A percentile compares a stretch with the other conserved stretches of the same genome.
phyloP scores from a whole-genome alignment of 1,139 yeast genomes.

The Pichia sp. region DNA sequence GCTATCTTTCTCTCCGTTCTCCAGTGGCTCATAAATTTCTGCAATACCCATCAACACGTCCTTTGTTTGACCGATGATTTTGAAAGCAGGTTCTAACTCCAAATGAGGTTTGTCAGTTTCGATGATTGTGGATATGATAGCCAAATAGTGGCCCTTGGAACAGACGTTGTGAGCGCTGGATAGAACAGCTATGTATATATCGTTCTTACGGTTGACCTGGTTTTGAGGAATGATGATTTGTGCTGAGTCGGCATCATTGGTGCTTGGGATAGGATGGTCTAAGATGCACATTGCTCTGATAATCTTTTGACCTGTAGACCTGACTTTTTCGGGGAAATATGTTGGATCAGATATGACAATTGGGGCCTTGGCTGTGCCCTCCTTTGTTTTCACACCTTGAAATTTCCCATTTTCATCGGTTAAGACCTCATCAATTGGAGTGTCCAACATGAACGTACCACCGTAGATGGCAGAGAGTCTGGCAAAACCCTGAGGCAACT shows the following conservation, averaged over 20 bases:
- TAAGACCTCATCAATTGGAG: slow-evolving; percentile 86
- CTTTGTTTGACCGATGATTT: slow-evolving; percentile 70
- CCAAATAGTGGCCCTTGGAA: slow-evolving; percentile 84
- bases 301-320: slow-evolving; percentile 79
- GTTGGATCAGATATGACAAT: slow-evolving; percentile 97
- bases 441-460: slow-evolving; percentile 97
- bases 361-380: slow-evolving; percentile 89
- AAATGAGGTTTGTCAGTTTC: slow-evolving; percentile 92
- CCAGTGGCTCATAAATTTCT: slow-evolving; percentile 81
- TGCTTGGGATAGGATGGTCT: slow-evolving; percentile 84
- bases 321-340: slow-evolving; percentile 88
- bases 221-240: slow-evolving; percentile 96
- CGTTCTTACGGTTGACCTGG: slow-evolving; percentile 90
- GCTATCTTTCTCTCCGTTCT: slow-evolving; percentile 76
- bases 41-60: slow-evolving; percentile 97
- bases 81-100: slow-evolving; percentile 93
- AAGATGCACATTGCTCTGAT: slow-evolving; percentile 93
- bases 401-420: slow-evolving; percentile 72
- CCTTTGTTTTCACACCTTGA: slow-evolving; percentile 83
- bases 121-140: slow-evolving; percentile 89
- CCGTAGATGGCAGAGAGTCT: slow-evolving; percentile 96
- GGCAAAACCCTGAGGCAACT: slow-evolving; percentile 97
- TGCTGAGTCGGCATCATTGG: slow-evolving; percentile 79
- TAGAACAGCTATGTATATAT: slow-evolving; percentile 87
- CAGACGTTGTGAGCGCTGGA: slow-evolving; percentile 90